A percentile compares a stretch with the other conserved stretches of the same genome.
These are phyloP conservation scores for Apiotrichum brassicae DNA, from an alignment of 1,284 basidiomycete genomes.

Conservation along the genomic window DNA sequence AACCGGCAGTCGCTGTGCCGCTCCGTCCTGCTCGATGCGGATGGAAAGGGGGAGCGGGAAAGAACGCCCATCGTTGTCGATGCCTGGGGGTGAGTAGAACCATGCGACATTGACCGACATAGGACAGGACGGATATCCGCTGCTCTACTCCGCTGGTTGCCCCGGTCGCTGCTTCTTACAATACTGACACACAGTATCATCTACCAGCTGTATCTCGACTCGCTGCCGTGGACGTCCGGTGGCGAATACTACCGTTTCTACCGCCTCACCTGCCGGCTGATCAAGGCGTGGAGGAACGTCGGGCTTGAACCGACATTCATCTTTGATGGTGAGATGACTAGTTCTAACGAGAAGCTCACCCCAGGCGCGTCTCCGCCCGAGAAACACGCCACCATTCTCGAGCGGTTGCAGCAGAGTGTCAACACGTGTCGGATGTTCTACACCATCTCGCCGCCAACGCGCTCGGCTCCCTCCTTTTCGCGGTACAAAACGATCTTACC, in stretches of 20 bases:
- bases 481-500: constrained; percentile 59
- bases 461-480: constrained; percentile 65
- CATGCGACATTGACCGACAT: no score
- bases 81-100: constrained; percentile 70
- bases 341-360: neutral
- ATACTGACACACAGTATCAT: constrained; percentile 57
- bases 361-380: constrained; percentile 63
- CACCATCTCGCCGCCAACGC: constrained; percentile 65
- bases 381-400: constrained; percentile 65
- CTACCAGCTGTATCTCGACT: constrained; percentile 60
- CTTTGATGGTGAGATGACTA: constrained; percentile 66
- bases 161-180: no score
- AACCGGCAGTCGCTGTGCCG: constrained; percentile 59
- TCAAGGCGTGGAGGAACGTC: constrained; percentile 63
- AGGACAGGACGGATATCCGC: no score
- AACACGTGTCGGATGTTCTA: constrained; percentile 71
- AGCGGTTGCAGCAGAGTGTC: constrained; percentile 56
- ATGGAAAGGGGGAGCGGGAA: constrained; percentile 14
- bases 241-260: constrained; percentile 68
- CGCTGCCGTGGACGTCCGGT: constrained; percentile 74
- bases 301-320: constrained; percentile 75
- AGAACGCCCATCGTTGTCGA: constrained; percentile 61
- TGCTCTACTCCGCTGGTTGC: no score
- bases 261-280: constrained; percentile 52
- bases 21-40: constrained; percentile 48